Evolutionary conservation across 2,329 filamentous ascomycete genomes (phyloP).

Genomic region (Cercospora sp.): DNA sequence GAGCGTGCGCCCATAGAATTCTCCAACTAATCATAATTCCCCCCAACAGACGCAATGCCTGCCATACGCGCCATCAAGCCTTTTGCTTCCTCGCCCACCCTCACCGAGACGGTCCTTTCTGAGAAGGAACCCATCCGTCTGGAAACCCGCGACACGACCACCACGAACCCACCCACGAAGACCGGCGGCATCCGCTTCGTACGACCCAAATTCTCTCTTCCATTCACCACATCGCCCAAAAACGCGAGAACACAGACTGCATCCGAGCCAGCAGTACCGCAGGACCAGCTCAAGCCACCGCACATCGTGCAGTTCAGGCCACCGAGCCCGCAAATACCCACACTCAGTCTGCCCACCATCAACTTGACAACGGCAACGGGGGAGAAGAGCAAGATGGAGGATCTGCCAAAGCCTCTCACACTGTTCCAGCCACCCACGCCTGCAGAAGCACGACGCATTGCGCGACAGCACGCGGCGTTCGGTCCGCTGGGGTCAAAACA

Average conservation of each 20-base stretch:
- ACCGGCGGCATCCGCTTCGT: conserved; percentile 24
- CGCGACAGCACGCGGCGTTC: conserved; percentile 84
- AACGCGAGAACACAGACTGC: conserved; percentile 30
- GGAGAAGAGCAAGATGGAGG: conserved; percentile 72
- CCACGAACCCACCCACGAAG: conserved; percentile 11
- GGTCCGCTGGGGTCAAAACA: conserved; percentile 76
- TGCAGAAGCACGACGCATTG: conserved; percentile 75
- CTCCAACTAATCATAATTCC: conserved; percentile 35
- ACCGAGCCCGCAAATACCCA: conserved; percentile 66
- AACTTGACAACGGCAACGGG: conserved; percentile 83
- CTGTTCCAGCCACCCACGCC: conserved; percentile 85
- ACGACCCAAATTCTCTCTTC: conserved; percentile 33
- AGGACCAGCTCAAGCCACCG: conserved; percentile 33
- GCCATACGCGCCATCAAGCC: conserved; percentile 59
- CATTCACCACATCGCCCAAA: conserved; percentile 36
- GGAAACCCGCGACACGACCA: conserved; percentile 28
- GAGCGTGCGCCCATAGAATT: conserved; percentile 12
- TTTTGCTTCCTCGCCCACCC: conserved; percentile 55
- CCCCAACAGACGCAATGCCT: conserved; percentile 57
- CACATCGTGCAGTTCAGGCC: conserved; percentile 62
- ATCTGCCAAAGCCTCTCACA: conserved; percentile 69
- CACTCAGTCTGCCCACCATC: conserved; percentile 81
- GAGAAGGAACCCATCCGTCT: conserved; percentile 53
- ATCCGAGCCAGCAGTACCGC: conserved; percentile 36
- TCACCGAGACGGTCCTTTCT: conserved; percentile 48